Conservation (phyloP, 208 protist genomes). For the Borovskyia barvae region DNA sequence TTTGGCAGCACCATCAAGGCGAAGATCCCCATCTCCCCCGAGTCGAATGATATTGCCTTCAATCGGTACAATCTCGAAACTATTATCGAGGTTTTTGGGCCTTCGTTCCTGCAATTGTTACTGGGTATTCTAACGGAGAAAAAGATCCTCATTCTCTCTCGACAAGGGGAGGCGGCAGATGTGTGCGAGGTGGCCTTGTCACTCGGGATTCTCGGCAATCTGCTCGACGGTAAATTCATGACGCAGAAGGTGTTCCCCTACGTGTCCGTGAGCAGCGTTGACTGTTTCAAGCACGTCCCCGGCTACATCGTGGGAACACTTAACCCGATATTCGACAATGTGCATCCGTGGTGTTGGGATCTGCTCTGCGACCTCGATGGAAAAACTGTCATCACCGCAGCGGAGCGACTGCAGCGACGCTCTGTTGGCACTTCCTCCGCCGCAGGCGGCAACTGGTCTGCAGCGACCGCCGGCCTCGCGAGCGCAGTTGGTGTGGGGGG, state of each 20-base stretch:
- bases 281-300: conserved; percentile 56
- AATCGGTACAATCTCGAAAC: conserved; percentile 59
- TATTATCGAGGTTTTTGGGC: conserved; percentile 52
- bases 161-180: conserved; percentile 55
- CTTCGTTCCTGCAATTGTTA: conserved; percentile 58
- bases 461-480: conserved; percentile 35
- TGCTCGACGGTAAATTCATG: conserved; percentile 63
- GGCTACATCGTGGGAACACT: conserved; percentile 80
- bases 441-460: conserved; percentile 26
- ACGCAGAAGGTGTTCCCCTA: conserved; percentile 80
- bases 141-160: conserved; percentile 72
- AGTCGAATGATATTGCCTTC: conserved; percentile 47
- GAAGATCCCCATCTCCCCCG: conserved; percentile 46
- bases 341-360: conserved; percentile 61
- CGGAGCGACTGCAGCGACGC: conserved; percentile 26
- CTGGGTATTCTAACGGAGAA: conserved; percentile 63
- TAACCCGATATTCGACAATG: conserved; percentile 81
- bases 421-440: conserved; percentile 5
- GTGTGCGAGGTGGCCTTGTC: conserved; percentile 71
- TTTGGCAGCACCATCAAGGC: conserved; percentile 49
- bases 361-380: conserved; percentile 71
- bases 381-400: conserved; percentile 35
- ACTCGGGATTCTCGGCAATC: conserved; percentile 59
- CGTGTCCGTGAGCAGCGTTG: conserved; percentile 61
- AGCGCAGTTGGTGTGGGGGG: conserved; percentile 30